These are phyloP conservation scores for Trematosphaeria pertusa DNA, from an alignment of 2,329 filamentous ascomycete genomes.

Conservation along the genomic window DNA sequence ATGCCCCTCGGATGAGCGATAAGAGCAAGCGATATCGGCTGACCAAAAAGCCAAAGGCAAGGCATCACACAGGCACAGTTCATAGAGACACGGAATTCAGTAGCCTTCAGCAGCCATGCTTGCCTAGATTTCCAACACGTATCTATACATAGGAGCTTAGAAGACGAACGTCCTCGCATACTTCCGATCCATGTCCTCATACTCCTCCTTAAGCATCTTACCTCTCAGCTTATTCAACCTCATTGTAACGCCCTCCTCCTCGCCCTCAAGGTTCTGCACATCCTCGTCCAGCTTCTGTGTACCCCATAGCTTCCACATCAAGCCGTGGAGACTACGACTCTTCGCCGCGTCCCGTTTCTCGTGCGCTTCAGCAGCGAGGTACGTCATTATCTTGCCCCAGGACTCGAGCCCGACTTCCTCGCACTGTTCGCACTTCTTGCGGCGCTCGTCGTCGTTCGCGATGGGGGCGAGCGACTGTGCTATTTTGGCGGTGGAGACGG, in stretches of 20 bases:
- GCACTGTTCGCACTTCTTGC: constrained; percentile 76
- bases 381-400: constrained; percentile 81
- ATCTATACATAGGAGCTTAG: no score
- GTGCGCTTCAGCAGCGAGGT: constrained; percentile 61
- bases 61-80: no score
- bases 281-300: constrained; percentile 35
- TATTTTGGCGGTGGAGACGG: constrained; percentile 75
- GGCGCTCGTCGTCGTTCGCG: constrained; percentile 50
- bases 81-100: no score
- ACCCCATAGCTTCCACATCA: constrained; percentile 37
- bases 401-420: constrained; percentile 78
- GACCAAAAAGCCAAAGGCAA: no score
- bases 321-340: constrained; percentile 22
- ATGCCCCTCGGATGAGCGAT: no score
- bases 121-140: no score
- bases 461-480: constrained; percentile 58
- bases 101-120: no score
- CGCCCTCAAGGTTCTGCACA: constrained; percentile 41
- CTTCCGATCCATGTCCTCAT: constrained; percentile 44
- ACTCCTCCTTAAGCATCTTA: constrained; percentile 43
- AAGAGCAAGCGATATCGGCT: no score
- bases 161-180: constrained; percentile 46
- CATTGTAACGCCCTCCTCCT: constrained; percentile 44
- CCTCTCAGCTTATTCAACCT: constrained; percentile 43
- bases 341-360: constrained; percentile 34